Conservation (phyloP, 164 flowering plant species). For the Tetracentron sinense region DNA sequence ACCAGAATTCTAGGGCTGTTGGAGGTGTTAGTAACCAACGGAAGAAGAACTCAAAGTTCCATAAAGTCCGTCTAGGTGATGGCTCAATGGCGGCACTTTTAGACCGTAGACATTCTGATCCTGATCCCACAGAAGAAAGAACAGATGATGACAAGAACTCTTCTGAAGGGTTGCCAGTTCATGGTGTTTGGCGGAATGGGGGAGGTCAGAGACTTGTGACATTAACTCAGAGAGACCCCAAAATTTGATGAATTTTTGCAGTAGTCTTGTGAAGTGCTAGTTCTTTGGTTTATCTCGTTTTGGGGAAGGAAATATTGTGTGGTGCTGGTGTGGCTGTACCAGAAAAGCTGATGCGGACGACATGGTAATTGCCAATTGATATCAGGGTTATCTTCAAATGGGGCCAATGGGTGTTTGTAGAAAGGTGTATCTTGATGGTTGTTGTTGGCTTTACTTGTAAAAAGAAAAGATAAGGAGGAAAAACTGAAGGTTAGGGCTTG, state of each 20-base stretch:
- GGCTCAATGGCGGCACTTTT: slow-evolving; percentile 53
- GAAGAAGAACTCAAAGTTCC: slow-evolving; percentile 76
- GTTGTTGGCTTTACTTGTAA: no score
- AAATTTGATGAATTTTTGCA: slow-evolving; percentile 2
- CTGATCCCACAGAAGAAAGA: slow-evolving; percentile 21
- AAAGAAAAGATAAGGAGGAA: no score
- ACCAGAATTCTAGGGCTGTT: slow-evolving; percentile 29
- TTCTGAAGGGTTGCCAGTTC: slow-evolving; percentile 31
- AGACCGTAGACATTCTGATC: slow-evolving; percentile 22
- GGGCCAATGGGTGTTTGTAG: no score
- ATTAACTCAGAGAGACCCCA: slow-evolving; percentile 12
- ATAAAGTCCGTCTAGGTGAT: slow-evolving; percentile 67
- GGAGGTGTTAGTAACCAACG: slow-evolving; percentile 43
- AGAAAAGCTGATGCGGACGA: no score
- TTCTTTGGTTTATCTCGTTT: no score
- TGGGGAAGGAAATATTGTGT: no score
- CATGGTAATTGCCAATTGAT: no score
- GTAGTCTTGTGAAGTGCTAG: no score
- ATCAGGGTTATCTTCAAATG: no score
- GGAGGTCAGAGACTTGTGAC: slow-evolving; percentile 39
- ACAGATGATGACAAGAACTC: slow-evolving; percentile 18
- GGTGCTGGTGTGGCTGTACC: no score
- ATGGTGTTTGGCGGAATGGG: slow-evolving; percentile 37
- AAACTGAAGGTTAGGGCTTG: no score
- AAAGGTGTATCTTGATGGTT: no score